A percentile compares a stretch with the other conserved stretches of the same genome.
Conservation (phyloP, 2,329 filamentous ascomycete genomes). For the Venturia effusa region DNA sequence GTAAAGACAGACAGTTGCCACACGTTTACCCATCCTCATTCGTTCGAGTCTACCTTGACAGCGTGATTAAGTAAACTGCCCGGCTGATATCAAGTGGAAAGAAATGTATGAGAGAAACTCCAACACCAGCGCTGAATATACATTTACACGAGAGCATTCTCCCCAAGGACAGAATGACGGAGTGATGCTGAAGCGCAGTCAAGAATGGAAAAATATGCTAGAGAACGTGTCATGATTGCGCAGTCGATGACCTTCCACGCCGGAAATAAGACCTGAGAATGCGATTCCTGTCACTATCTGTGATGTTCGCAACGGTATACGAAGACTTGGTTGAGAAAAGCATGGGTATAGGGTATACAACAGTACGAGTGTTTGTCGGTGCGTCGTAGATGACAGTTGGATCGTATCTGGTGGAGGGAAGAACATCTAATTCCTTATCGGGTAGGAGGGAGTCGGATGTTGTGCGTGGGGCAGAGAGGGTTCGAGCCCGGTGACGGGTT, state of each 20-base stretch:
- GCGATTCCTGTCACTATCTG: slow-evolving; percentile 2
- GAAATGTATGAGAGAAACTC: neutral
- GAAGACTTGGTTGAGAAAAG: neutral
- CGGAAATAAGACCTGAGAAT: slow-evolving; percentile 2
- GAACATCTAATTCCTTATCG: neutral
- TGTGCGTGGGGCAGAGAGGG: neutral
- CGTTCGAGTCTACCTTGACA: neutral
- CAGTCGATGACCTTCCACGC: neutral
- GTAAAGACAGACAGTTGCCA: neutral
- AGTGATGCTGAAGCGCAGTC: neutral
- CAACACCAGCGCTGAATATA: slow-evolving; percentile 3
- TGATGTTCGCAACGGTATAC: neutral
- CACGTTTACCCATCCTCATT: neutral
- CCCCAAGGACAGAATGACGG: neutral
- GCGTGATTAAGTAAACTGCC: neutral
- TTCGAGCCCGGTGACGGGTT: neutral
- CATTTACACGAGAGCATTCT: neutral
- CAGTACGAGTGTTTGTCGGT: neutral
- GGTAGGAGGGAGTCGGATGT: neutral
- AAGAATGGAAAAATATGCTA: neutral
- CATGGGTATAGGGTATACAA: neutral
- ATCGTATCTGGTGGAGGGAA: neutral
- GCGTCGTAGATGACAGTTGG: neutral
- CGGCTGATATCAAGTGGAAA: neutral
- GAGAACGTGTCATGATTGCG: neutral